Percentiles rank a stretch among this genome's conserved stretches.
Evolutionary conservation across 2,329 filamentous ascomycete genomes (phyloP).

Genomic region (Fusarium tjaetaba): DNA sequence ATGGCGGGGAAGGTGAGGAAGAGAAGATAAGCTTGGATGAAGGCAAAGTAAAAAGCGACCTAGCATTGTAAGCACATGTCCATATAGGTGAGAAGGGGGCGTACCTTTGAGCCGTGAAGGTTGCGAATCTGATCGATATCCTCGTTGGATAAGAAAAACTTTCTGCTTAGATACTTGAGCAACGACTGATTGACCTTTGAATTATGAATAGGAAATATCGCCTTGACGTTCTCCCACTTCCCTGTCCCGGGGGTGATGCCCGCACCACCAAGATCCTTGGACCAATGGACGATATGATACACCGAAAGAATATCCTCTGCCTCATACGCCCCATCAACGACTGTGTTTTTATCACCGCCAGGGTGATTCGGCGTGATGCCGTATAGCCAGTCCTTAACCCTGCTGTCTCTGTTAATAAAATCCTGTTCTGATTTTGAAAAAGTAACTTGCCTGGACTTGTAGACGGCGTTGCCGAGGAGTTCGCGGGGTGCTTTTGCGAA

Average conservation of each 20-base stretch:
- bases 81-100: fast-evolving
- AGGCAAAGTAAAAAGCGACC: conserved; percentile 86
- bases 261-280: conserved; percentile 67
- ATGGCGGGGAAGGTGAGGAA: conserved; percentile 76
- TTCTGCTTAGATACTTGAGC: conserved; percentile 65
- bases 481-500: conserved; percentile 72
- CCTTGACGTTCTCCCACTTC: conserved; percentile 68
- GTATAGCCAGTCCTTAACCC: conserved; percentile 80
- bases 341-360: conserved; percentile 60
- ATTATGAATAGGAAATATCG: conserved; percentile 72
- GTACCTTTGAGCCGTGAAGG: conserved; percentile 67
- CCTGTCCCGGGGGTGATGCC: conserved; percentile 68
- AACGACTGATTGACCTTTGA: conserved; percentile 64
- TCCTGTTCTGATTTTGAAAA: too few relatives aligned
- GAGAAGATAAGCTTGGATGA: conserved; percentile 78
- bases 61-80: conserved; percentile 28
- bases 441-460: conserved; percentile 67
- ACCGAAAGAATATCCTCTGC: conserved; percentile 77
- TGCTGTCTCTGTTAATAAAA: conserved; percentile 43
- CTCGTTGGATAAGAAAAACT: conserved; percentile 59
- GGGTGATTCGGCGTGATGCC: conserved; percentile 74
- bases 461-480: conserved; percentile 71
- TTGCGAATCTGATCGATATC: conserved; percentile 70
- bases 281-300: conserved; percentile 72
- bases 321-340: conserved; percentile 62